Percentiles rank a stretch among this genome's conserved stretches.
Evolutionary conservation across 306 rosid species (phyloP).

Genomic region (Begonia fuchsioides): DNA sequence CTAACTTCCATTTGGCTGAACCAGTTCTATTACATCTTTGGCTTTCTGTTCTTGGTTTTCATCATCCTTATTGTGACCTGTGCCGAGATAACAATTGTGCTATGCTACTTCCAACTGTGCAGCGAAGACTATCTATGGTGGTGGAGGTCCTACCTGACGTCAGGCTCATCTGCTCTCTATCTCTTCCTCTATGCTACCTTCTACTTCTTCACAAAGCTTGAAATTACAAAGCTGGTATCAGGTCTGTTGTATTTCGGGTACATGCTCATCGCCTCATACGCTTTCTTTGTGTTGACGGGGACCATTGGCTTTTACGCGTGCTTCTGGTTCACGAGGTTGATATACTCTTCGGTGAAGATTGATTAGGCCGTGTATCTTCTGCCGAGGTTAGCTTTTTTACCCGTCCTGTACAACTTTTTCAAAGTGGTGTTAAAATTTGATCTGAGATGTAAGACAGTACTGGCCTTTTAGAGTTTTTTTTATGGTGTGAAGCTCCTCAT

Average conservation of each 20-base stretch:
- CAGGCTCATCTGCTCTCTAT: slow-evolving; percentile 92
- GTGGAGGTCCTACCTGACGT: slow-evolving; percentile 92
- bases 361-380: slow-evolving; percentile 6
- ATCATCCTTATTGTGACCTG: slow-evolving; percentile 70
- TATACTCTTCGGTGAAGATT: slow-evolving; percentile 96
- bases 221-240: slow-evolving; percentile 86
- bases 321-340: slow-evolving; percentile 88
- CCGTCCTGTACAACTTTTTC: slow-evolving; percentile 5
- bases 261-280: slow-evolving; percentile 87
- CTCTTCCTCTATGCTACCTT: slow-evolving; percentile 86
- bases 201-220: slow-evolving; percentile 97
- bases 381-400: not conserved
- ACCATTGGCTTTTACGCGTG: slow-evolving; percentile 87
- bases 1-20: slow-evolving; percentile 95
- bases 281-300: slow-evolving; percentile 86
- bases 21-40: slow-evolving; percentile 95
- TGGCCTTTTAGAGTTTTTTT: slow-evolving; percentile 31
- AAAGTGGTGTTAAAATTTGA: slow-evolving; percentile 12
- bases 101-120: slow-evolving; percentile 95
- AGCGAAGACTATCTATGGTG: slow-evolving; percentile 96
- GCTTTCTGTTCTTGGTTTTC: slow-evolving; percentile 89
- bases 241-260: slow-evolving; percentile 73
- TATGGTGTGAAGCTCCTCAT: slow-evolving; percentile 24
- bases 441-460: slow-evolving; percentile 42
- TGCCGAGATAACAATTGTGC: slow-evolving; percentile 84